Evolutionary conservation across 192 early-diverging fungal species (phyloP), one percentile per base, ranked within the genome.

Genomic region (Backusella parvicylindrica): DNA sequence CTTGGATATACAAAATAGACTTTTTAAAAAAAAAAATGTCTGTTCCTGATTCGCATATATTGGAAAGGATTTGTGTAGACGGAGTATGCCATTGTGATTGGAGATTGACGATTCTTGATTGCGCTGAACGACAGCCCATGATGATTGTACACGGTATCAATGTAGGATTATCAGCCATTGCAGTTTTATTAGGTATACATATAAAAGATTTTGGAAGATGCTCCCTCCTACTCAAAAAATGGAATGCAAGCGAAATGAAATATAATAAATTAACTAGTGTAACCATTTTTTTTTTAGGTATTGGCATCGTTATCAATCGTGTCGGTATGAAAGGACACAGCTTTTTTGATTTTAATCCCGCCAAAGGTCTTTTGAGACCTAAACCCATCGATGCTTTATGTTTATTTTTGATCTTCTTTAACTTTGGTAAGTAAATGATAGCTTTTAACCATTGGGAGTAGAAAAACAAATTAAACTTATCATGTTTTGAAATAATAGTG

Each of bases 321-420:
- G 21, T 74, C 11, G 9, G 73, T 72, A 40, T 71, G 2, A 73
- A 78, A 64, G 77, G 77, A 35, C 77, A 78, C 60, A 32, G 53
- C n/a, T 43, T 78, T 18, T 43, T 74, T 64, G 72, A 68, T 18
- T 50, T 31, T 15, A 66, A 66, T 43, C n/a, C 49, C 0, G 37
- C 33, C 9, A 71, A 50, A 38, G 77, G 77, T 13, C 38, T 73
- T 40, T 70, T 78, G 21, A 72, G 77, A 32, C 77, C 77, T 1
- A 78, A 78, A 15, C 77, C 77, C 9, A 73, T 78, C 15, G 77
- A 78, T 35, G 68, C 72, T 38, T 43, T 78, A 2, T 2, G 49
- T 18, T 37, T 72, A 1, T 70, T 73, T 32, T 43, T 78, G 16
- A 70, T 72, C 11, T 26, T 78, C 16, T 78, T 74, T 32, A 78